Conservation (phyloP, 2,329 filamentous ascomycete genomes). For the Nectriaceae sp. region DNA sequence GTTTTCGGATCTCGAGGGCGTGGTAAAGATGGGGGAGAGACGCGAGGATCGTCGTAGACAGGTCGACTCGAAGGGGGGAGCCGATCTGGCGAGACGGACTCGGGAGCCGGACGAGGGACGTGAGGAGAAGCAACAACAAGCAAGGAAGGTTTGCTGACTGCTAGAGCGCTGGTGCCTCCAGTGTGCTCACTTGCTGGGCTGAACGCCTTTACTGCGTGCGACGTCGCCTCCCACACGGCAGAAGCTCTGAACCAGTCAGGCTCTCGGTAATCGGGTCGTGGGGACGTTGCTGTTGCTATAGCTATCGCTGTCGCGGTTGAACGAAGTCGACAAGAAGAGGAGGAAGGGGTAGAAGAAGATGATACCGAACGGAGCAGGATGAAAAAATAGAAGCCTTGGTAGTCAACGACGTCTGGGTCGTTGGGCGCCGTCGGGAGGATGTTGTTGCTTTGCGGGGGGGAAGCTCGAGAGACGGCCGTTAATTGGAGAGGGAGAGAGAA, state of each 20-base stretch:
- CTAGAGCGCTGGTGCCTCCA: background rate
- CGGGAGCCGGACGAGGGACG: conserved; percentile 18
- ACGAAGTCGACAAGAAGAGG: conserved; percentile 5
- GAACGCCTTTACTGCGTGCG: conserved; percentile 12
- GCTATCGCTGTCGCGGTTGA: conserved; percentile 13
- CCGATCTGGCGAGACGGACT: conserved; percentile 22
- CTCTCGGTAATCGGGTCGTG: conserved; percentile 23
- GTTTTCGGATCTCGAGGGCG: conserved; percentile 14
- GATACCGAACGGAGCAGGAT: conserved; percentile 8
- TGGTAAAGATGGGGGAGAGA: conserved; percentile 18
- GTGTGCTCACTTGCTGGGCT: background rate
- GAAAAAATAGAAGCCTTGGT: conserved; percentile 13
- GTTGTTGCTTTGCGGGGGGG: conserved; percentile 30
- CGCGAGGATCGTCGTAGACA: conserved; percentile 16
- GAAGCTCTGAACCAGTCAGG: conserved; percentile 34
- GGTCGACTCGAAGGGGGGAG: conserved; percentile 19
- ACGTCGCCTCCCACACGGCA: conserved; percentile 24
- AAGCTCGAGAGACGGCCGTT: conserved; percentile 25
- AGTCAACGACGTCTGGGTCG: conserved; percentile 24
- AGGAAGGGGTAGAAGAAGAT: conserved; percentile 1
- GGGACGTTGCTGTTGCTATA: conserved; percentile 15
- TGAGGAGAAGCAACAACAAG: background rate
- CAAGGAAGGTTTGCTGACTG: background rate
- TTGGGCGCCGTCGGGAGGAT: conserved; percentile 27
- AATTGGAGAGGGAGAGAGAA: conserved; percentile 23